phyloP scores from a whole-genome alignment of 2,329 filamentous ascomycete species.

The Cytospora mali region DNA sequence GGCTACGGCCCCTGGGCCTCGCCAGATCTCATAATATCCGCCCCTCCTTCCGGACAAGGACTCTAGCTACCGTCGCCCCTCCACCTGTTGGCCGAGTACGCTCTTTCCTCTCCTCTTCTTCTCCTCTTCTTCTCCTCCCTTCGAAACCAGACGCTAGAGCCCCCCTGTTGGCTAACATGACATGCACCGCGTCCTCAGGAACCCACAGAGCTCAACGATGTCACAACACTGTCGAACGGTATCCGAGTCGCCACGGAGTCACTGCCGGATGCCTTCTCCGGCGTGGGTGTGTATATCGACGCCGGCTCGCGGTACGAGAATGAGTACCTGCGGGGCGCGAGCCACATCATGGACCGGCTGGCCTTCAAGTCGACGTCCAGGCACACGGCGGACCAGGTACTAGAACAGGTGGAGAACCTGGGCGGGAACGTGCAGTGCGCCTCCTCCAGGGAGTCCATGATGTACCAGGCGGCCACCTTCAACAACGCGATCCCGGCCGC shows the following conservation, averaged over 20 bases:
- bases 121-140: not conserved
- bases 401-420: slow-evolving; percentile 82
- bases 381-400: slow-evolving; percentile 78
- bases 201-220: slow-evolving; percentile 80
- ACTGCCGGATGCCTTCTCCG: slow-evolving; percentile 90
- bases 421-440: slow-evolving; percentile 98
- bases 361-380: slow-evolving; percentile 87
- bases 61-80: slow-evolving; percentile 22
- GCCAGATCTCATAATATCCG: slow-evolving; percentile 18
- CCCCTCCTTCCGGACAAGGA: slow-evolving; percentile 24
- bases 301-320: slow-evolving; percentile 94
- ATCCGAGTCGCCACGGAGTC: slow-evolving; percentile 93
- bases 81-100: slow-evolving; percentile 25
- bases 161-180: slow-evolving; percentile 8
- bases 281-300: slow-evolving; percentile 93
- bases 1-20: slow-evolving; percentile 20
- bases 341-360: slow-evolving; percentile 92
- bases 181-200: slow-evolving; percentile 55
- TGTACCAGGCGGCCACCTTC: slow-evolving; percentile 99
- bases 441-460: slow-evolving; percentile 90
- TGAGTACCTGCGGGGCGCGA: slow-evolving; percentile 80
- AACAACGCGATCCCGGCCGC: slow-evolving; percentile 86
- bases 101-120: not conserved
- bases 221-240: slow-evolving; percentile 90
- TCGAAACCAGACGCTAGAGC: not conserved